A percentile compares a stretch with the other conserved stretches of the same genome.
These are phyloP conservation scores for Eutrema japonicum DNA, from an alignment of 345 rosid genomes.

Conservation along the genomic window DNA sequence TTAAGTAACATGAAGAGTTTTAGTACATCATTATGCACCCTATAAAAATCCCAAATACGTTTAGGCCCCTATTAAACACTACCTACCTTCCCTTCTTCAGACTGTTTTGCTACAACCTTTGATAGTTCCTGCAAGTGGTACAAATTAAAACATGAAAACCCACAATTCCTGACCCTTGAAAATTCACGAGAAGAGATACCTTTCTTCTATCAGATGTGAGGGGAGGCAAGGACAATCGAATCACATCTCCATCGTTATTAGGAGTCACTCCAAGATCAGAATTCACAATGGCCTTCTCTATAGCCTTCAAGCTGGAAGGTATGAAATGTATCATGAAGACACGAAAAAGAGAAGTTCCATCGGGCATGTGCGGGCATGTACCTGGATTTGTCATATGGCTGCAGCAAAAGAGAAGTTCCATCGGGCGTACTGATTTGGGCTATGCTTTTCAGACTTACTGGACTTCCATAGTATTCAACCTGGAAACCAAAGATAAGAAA, in stretches of 20 bases:
- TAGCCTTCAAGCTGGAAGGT: conserved; percentile 71
- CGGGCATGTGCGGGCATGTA: conserved; percentile 22
- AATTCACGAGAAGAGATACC: conserved; percentile 48
- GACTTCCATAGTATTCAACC: conserved; percentile 98
- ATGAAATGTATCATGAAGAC: conserved; percentile 8
- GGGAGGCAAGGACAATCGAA: conserved; percentile 83
- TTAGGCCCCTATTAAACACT: background rate
- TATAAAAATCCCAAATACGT: background rate
- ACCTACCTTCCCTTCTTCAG: conserved; percentile 93
- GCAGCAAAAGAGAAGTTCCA: conserved; percentile 84
- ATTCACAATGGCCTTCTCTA: conserved; percentile 90
- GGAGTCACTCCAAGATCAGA: conserved; percentile 93
- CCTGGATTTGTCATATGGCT: conserved; percentile 98
- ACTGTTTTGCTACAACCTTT: conserved; percentile 84
- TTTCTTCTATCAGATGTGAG: conserved; percentile 90
- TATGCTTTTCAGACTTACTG: conserved; percentile 82
- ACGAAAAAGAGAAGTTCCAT: background rate
- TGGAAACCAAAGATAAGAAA: conserved; percentile 30
- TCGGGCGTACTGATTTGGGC: conserved; percentile 96
- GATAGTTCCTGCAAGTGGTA: conserved; percentile 69
- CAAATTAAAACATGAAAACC: conserved; percentile 6
- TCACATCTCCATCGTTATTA: conserved; percentile 89
- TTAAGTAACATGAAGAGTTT: conserved; percentile 8
- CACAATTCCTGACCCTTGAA: background rate
- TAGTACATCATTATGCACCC: background rate